A percentile compares a stretch with the other conserved stretches of the same genome.
Evolutionary conservation across 306 rosid species (phyloP).

Genomic region (Sphenostylis stenocarpa): DNA sequence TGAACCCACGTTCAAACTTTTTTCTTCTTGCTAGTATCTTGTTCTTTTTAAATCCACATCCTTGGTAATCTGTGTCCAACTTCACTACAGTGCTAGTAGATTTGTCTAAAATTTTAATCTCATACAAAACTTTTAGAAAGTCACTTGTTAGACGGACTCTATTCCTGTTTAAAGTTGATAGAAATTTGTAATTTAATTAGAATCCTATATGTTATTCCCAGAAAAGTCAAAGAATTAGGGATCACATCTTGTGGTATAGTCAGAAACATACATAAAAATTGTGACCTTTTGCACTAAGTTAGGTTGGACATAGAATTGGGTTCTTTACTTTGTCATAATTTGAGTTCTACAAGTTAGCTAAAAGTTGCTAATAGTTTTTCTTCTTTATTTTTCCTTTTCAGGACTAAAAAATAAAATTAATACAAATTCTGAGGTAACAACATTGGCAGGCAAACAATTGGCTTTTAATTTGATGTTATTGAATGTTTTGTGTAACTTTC

Average conservation of each 20-base stretch:
- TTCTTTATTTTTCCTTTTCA: not conserved
- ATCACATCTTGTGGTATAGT: not conserved
- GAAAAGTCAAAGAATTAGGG: not conserved
- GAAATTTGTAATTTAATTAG: not conserved
- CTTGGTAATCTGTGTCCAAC: not conserved
- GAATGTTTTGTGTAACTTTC: not conserved
- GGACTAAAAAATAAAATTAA: not conserved
- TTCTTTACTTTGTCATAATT: not conserved
- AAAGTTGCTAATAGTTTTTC: not conserved
- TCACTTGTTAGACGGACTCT: not conserved
- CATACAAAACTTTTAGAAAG: not conserved
- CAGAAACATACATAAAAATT: not conserved
- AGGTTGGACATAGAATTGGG: not conserved
- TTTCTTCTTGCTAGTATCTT: not conserved
- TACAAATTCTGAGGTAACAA: not conserved
- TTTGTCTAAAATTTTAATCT: not conserved
- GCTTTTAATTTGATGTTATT: not conserved
- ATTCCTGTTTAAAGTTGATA: not conserved
- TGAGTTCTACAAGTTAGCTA: conserved; percentile 4
- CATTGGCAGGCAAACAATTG: not conserved
- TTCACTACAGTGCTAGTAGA: not conserved
- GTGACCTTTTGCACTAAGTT: not conserved
- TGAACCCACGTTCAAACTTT: not conserved
- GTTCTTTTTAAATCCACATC: not conserved
- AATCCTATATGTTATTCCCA: not conserved